Conservation (phyloP, 2,329 filamentous ascomycete genomes). For the Botrytis elliptica region DNA sequence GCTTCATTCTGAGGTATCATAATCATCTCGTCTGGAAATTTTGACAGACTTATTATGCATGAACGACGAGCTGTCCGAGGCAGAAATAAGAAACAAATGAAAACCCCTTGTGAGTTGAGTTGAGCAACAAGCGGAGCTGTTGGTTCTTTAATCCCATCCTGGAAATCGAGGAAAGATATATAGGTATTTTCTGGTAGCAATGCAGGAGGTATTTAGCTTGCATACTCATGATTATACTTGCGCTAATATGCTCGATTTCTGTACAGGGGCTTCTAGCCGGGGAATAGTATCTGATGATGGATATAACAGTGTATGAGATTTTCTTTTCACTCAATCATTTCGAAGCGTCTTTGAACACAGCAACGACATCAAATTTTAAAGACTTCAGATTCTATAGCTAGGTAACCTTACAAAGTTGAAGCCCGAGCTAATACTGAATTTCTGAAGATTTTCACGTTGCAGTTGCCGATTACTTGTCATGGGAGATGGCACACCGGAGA, state of each 20-base stretch:
- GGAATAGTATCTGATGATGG: neutral
- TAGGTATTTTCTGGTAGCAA: neutral
- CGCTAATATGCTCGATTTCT: neutral
- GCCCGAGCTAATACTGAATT: neutral
- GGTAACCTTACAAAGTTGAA: rapidly evolving
- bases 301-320: neutral
- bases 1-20: neutral
- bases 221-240: neutral
- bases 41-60: too few relatives aligned
- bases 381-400: neutral
- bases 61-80: too few relatives aligned
- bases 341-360: neutral
- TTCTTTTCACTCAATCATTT: neutral
- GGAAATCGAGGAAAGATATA: neutral
- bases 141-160: neutral
- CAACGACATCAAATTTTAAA: neutral
- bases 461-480: neutral
- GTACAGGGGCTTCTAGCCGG: neutral
- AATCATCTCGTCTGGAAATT: neutral
- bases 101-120: neutral
- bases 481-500: neutral
- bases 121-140: neutral
- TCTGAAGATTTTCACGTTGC: neutral
- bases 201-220: neutral
- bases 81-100: neutral